Base-by-base conservation (phyloP, 495 filamentous ascomycete genomes). In the Parathielavia appendiculata region DNA sequence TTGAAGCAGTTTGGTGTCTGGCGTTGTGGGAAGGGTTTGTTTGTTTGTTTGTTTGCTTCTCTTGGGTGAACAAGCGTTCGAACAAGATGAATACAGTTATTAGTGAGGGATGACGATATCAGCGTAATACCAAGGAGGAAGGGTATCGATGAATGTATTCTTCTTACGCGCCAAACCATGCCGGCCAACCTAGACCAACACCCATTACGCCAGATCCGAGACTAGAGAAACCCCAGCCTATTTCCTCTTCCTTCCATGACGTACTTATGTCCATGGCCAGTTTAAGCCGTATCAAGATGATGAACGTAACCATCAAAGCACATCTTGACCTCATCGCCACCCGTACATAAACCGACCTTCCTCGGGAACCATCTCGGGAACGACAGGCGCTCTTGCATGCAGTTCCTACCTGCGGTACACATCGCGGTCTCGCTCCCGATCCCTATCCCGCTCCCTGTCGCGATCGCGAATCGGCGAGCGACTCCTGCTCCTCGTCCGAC, bases 401-500 rank as follows among this genome's bases (percentile, higher is more conserved):
- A 32, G 67, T 77, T 54, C 39, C 65, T 75, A 76, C 66, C 75
- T 70, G 13, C 72, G 72, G 63, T 78, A 75, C 38, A 63, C 44
- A 30, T 76, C 73, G 50, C 71, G 68, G 34, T 54, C 43, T 10
- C 51, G 26, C 11, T 78, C 76, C 23, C 55, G 12, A 12, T 59
- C 57, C 34, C 79, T 71, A 17, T 78, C 78, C 23, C 74, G 58
- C 20, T 74, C 71, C 23, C 74, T 51, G 41, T 71, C 68, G 4
- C 75, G 59, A 4, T 75, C 73, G 13, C 71, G 70, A 1, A 71
- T 56, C 5, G 79, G 78, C 17, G 78, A 80, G 26, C 78, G 71
- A 59, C 79, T 81, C 10, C 78, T 70, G 54, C 76, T 81, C 9
- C 76, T 69, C 12, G 78, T 80, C 54, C 71, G 69, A 38, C 75